Conservation (phyloP, 805 yeast genomes). For the Teunomyces funiuensis region DNA sequence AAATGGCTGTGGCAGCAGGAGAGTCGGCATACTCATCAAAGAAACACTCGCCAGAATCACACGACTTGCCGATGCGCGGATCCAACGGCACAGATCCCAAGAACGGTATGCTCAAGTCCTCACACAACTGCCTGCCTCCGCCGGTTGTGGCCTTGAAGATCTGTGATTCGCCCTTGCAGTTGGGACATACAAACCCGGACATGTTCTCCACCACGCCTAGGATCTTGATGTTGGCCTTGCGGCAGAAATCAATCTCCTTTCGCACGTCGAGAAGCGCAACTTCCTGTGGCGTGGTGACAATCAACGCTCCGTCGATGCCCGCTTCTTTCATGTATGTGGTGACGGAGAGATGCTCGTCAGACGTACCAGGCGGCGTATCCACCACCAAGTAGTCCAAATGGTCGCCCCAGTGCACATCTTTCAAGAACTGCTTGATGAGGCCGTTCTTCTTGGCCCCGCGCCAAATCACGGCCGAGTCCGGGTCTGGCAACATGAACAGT, state of each 20-base stretch:
- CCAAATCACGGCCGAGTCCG: slow-evolving; percentile 95
- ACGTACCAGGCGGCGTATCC: slow-evolving; percentile 98
- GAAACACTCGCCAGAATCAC: slow-evolving; percentile 86
- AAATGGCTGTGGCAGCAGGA: slow-evolving; percentile 85
- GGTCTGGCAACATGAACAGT: slow-evolving; percentile 90
- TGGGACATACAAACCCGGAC: slow-evolving; percentile 98
- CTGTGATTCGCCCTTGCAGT: slow-evolving; percentile 83
- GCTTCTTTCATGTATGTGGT: slow-evolving; percentile 83
- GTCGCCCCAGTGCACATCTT: slow-evolving; percentile 94
- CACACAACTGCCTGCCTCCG: slow-evolving; percentile 84
- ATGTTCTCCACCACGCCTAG: slow-evolving; percentile 94
- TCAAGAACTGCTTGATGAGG: slow-evolving; percentile 86
- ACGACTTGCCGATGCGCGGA: slow-evolving; percentile 86
- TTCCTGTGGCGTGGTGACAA: slow-evolving; percentile 97
- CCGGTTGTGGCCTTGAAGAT: slow-evolving; percentile 96
- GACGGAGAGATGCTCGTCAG: slow-evolving; percentile 93
- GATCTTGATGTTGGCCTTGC: slow-evolving; percentile 82
- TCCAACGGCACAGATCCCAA: slow-evolving; percentile 94
- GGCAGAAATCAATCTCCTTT: slow-evolving; percentile 92
- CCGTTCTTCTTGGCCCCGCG: slow-evolving; percentile 95
- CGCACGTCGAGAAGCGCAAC: slow-evolving; percentile 93
- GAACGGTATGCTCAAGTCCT: slow-evolving; percentile 74
- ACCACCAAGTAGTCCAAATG: slow-evolving; percentile 77
- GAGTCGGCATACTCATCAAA: slow-evolving; percentile 84
- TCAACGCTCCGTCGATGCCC: slow-evolving; percentile 92